Conservation (phyloP, 345 rosid species). For the Laguncularia racemosa region DNA sequence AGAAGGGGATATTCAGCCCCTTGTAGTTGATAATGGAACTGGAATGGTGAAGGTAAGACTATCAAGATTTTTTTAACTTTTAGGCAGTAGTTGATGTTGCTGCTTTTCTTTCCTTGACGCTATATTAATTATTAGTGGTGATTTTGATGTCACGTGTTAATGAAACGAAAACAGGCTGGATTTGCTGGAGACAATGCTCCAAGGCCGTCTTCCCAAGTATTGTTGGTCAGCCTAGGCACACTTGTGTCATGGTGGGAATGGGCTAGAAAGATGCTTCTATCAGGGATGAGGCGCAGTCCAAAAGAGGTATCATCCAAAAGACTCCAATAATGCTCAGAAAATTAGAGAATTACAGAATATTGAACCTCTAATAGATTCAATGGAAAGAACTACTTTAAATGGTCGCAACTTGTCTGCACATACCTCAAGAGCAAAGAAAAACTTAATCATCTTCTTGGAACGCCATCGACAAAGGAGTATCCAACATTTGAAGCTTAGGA, state of each 20-base stretch:
- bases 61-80: neutral
- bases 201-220: constrained; percentile 62
- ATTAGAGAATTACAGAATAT: too few species aligned
- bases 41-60: constrained; percentile 61
- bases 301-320: constrained; percentile 64
- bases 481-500: too few species aligned
- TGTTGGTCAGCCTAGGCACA: constrained; percentile 61
- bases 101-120: too few species aligned
- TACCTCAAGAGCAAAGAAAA: too few species aligned
- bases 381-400: too few species aligned
- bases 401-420: too few species aligned
- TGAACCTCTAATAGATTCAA: too few species aligned
- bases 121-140: too few species aligned
- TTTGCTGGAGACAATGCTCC: constrained; percentile 64
- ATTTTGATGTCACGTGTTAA: too few species aligned
- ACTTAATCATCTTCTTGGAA: too few species aligned
- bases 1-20: constrained; percentile 46
- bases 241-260: constrained; percentile 68
- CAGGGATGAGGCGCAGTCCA: constrained; percentile 63
- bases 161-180: constrained; percentile 27
- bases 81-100: neutral
- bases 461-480: too few species aligned
- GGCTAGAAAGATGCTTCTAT: constrained; percentile 65
- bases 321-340: too few species aligned
- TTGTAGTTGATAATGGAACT: constrained; percentile 66